Base-by-base conservation (phyloP, 169 alveolate genomes). In the Babesia ovis region DNA sequence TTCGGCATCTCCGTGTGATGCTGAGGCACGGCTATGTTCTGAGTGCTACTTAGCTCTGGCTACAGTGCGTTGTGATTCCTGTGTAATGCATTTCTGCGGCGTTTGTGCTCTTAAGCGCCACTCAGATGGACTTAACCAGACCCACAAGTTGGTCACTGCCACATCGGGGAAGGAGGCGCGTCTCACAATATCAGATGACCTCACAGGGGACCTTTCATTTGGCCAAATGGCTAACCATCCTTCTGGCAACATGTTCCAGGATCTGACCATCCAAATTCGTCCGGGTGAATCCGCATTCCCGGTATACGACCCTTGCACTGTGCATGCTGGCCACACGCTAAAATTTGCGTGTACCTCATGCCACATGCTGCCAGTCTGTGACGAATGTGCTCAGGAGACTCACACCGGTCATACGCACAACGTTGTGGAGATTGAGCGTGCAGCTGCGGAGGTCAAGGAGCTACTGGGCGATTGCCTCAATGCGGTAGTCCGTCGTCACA, bases 1-100 rank as follows among this genome's bases (percentile, higher is more conserved):
- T 12, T 68, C 82, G 4, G 86, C 82, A 22, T 68, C 86, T 12
- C 86, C 80, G 39, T 77, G 82, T 23, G 68, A 42, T 58, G 75
- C 53, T 4, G 76, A 67, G 41, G 58, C 54, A 3, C 37, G 67
- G 18, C 68, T 77, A 3, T 77, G 86, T 29, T 58, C 62, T 18
- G 57, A 16, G 39, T 77, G 86, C 46, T 68, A 58, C 41, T 32
- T 77, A 18, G 68, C 86, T 4, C 37, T 77, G 68, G 86, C 82
- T 22, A 51, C 86, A 1, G 69, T 68, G 3, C 73, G 75, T 27
- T 77, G 86, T 56, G 55, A 66, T 61, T 29, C 54, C n/a, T 77
- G 86, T 43, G 66, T 41, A n/a, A 37, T 45, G 53, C 72, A 77
- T 48, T 51, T 68, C 16, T 77, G 86, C 29, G 82, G 64, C 54